A percentile compares a stretch with the other conserved stretches of the same genome.
Conservation (phyloP, 805 yeast genomes). For the Saccharomycopsis babjevae region DNA sequence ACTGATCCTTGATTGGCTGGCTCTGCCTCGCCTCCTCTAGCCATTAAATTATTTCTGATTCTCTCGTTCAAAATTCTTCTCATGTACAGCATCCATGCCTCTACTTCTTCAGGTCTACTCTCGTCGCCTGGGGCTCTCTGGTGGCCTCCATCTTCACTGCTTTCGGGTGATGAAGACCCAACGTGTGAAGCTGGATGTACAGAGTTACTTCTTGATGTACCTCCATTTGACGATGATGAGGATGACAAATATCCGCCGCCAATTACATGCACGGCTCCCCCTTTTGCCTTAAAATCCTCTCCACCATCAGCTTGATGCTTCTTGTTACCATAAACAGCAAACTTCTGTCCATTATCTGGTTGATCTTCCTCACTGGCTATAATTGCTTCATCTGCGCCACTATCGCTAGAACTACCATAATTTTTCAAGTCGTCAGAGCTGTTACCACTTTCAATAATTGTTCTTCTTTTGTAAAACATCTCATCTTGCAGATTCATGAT, state of each 20-base stretch:
- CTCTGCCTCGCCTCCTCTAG: not conserved
- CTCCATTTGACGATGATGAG: not conserved
- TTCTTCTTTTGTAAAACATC: constrained; percentile 15
- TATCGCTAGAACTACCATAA: not conserved
- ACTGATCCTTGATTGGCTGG: not conserved
- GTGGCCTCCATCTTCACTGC: not conserved
- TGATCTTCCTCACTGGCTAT: not conserved
- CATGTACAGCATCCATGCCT: constrained; percentile 17
- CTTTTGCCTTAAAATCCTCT: not conserved
- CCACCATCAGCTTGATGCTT: not conserved
- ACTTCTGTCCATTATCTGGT: not conserved
- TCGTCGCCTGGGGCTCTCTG: not conserved
- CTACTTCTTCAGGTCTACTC: constrained; percentile 4
- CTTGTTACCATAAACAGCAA: not conserved
- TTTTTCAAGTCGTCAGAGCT: not conserved
- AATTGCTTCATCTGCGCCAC: not conserved
- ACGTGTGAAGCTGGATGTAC: not conserved
- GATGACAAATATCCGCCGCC: not conserved
- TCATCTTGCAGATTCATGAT: constrained; percentile 1
- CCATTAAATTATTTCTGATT: constrained; percentile 12
- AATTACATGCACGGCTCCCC: not conserved
- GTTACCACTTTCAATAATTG: constrained; percentile 7
- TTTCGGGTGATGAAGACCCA: not conserved
- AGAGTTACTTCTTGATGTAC: not conserved
- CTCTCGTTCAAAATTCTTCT: constrained; percentile 14